Percentiles rank a stretch among this genome's conserved stretches.
phyloP scores from a whole-genome alignment of 495 filamentous ascomycete species.

The Podospora fimiseda region DNA sequence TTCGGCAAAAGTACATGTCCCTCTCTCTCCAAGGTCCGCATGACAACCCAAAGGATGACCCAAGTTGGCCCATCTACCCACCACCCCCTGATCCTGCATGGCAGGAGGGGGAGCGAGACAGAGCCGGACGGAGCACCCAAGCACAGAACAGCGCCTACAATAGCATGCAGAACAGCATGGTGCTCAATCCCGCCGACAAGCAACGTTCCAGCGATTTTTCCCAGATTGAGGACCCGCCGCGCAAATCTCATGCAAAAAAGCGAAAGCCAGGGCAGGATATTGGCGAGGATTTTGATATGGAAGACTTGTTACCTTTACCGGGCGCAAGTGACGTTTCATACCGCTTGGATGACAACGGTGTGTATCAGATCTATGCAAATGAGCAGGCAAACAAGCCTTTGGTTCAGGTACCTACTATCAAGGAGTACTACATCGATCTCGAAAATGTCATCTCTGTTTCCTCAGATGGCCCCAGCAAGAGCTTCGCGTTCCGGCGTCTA shows the following conservation, averaged over 20 bases:
- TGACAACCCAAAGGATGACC: constrained; percentile 82
- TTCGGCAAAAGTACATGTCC: constrained; percentile 82
- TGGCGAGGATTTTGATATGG: constrained; percentile 69
- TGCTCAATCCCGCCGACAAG: constrained; percentile 36
- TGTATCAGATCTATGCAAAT: constrained; percentile 85
- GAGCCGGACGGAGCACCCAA: constrained; percentile 29
- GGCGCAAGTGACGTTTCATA: constrained; percentile 62
- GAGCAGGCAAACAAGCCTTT: constrained; percentile 60
- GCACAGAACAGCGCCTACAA: constrained; percentile 35
- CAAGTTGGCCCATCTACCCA: constrained; percentile 84
- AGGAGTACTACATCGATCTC: constrained; percentile 94
- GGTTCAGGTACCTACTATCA: constrained; percentile 76
- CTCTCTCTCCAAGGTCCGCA: constrained; percentile 73
- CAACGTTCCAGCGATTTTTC: constrained; percentile 12
- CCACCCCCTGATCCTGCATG: constrained; percentile 84
- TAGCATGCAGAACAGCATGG: constrained; percentile 51
- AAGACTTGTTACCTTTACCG: constrained; percentile 68
- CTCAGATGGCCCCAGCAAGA: constrained; percentile 92
- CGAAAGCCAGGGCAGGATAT: constrained; percentile 88
- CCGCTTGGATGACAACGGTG: constrained; percentile 70
- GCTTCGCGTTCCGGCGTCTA: constrained; percentile 87
- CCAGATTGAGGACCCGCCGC: constrained; percentile 16
- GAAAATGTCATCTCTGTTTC: constrained; percentile 77
- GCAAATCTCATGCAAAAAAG: constrained; percentile 39
- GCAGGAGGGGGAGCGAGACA: constrained; percentile 64